phyloP scores from a whole-genome alignment of 805 yeast species.

The Saccharomycopsis sp. region DNA sequence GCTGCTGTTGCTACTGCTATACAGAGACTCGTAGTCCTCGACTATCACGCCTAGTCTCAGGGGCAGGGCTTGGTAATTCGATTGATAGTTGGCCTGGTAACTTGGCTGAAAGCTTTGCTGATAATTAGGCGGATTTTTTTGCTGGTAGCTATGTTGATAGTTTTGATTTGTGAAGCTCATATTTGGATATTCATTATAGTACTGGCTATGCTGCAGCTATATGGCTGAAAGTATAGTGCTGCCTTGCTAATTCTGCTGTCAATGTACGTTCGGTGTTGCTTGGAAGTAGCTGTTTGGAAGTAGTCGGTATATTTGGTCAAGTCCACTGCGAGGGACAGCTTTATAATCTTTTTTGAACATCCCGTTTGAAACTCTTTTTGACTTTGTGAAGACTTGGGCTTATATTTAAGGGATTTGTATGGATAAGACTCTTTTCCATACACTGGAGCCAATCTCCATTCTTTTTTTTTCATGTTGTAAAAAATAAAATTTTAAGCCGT shows the following conservation, averaged over 20 bases:
- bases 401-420: not conserved
- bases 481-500: not conserved
- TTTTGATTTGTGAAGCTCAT: not conserved
- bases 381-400: not conserved
- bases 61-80: not conserved
- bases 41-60: not conserved
- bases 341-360: too few relatives aligned
- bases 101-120: not conserved
- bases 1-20: not conserved
- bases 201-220: not conserved
- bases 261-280: too few relatives aligned
- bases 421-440: not conserved
- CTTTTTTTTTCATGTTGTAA: not conserved
- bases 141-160: not conserved
- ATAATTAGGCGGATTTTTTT: not conserved
- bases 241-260: too few relatives aligned
- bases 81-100: not conserved
- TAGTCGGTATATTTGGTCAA: too few relatives aligned
- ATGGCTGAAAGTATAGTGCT: too few relatives aligned
- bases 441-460: too few relatives aligned
- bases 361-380: not conserved
- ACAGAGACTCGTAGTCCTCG: not conserved
- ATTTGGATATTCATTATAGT: not conserved
- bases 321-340: too few relatives aligned
- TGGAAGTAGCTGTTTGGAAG: too few relatives aligned